phyloP scores from a whole-genome alignment of 2,329 filamentous ascomycete genomes.

The Xylaria sp. region DNA sequence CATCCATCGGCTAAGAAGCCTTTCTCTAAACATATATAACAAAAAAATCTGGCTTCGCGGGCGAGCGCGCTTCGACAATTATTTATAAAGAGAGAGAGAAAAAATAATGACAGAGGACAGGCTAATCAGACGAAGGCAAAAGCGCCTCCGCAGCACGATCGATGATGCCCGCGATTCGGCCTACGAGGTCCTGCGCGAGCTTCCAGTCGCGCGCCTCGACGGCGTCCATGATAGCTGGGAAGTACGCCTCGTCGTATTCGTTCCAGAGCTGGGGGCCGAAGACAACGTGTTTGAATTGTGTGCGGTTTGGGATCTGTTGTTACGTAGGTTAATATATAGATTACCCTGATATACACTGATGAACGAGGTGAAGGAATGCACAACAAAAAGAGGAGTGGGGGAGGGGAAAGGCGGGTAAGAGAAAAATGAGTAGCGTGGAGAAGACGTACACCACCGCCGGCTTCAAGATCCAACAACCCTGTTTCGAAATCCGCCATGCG shows the following conservation, averaged over 20 bases:
- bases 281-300: slow-evolving; percentile 93
- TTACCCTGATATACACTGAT: not conserved
- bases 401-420: not conserved
- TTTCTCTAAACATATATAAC: slow-evolving; percentile 24
- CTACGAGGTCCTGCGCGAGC: slow-evolving; percentile 72
- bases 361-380: not conserved
- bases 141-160: slow-evolving; percentile 39
- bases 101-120: not conserved
- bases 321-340: not conserved
- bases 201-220: slow-evolving; percentile 77
- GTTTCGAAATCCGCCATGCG: slow-evolving; percentile 85
- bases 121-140: slow-evolving; percentile 22
- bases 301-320: slow-evolving; percentile 78
- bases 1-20: not conserved
- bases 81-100: not conserved
- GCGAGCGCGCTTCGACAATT: not conserved
- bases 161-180: slow-evolving; percentile 77
- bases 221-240: slow-evolving; percentile 87
- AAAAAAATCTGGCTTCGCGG: slow-evolving; percentile 19
- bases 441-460: slow-evolving; percentile 76
- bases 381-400: not conserved
- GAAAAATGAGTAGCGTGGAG: not conserved
- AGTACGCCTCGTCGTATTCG: slow-evolving; percentile 70
- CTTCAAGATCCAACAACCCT: slow-evolving; percentile 79
- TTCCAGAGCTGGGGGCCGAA: slow-evolving; percentile 86